Percentiles rank a stretch among this genome's conserved stretches.
Evolutionary conservation across 1,139 yeast species (phyloP).

Genomic region (Candida neerlandica): DNA sequence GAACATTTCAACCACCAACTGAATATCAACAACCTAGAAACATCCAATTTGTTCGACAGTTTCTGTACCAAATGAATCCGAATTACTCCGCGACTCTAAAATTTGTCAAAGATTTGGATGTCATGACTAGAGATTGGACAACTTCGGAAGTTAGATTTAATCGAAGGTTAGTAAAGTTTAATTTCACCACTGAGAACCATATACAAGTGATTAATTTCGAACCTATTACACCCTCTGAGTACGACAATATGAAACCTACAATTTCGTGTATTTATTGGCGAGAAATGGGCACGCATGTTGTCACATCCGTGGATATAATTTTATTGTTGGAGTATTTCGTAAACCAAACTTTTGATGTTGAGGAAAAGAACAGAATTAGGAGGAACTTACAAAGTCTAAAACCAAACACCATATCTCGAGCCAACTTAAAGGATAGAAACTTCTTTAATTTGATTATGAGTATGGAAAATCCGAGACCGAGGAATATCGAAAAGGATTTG

Average conservation of each 20-base stretch:
- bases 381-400: slow-evolving; percentile 67
- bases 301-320: slow-evolving; percentile 70
- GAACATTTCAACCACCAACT: slow-evolving; percentile 5
- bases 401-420: slow-evolving; percentile 61
- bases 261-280: slow-evolving; percentile 68
- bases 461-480: slow-evolving; percentile 66
- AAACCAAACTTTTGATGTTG: slow-evolving; percentile 60
- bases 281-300: slow-evolving; percentile 51
- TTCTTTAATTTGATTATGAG: slow-evolving; percentile 66
- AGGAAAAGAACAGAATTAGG: slow-evolving; percentile 70
- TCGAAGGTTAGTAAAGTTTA: slow-evolving; percentile 42
- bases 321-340: slow-evolving; percentile 59
- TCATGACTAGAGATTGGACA: slow-evolving; percentile 40
- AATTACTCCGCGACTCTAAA: slow-evolving; percentile 13
- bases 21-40: slow-evolving; percentile 8
- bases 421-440: slow-evolving; percentile 42
- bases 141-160: slow-evolving; percentile 28
- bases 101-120: slow-evolving; percentile 14
- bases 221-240: slow-evolving; percentile 22
- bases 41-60: slow-evolving; percentile 15
- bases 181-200: slow-evolving; percentile 23
- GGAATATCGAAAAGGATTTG: slow-evolving; percentile 73
- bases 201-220: slow-evolving; percentile 29
- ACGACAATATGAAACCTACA: slow-evolving; percentile 31
- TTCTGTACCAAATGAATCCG: slow-evolving; percentile 13